Conservation (phyloP, 306 rosid species). For the Vigna nakashimae region DNA sequence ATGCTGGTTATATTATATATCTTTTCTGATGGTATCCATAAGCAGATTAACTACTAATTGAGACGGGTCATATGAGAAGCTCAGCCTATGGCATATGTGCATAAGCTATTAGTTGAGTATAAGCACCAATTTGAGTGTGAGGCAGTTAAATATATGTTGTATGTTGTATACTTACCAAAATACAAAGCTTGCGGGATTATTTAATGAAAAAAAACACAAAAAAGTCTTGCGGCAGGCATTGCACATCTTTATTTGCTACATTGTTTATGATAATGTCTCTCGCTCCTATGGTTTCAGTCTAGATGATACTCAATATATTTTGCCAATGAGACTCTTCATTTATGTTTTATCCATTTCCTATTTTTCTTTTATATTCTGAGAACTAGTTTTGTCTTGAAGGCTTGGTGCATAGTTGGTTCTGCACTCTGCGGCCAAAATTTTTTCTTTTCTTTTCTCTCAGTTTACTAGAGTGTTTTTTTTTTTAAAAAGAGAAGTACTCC, state of each 20-base stretch:
- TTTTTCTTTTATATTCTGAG: slow-evolving; percentile 26
- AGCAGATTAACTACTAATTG: slow-evolving; percentile 20
- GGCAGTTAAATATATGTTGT: slow-evolving; percentile 8
- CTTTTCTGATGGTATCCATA: slow-evolving; percentile 5
- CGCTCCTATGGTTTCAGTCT: slow-evolving; percentile 29
- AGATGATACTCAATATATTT: slow-evolving; percentile 29
- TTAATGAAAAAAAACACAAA: not conserved
- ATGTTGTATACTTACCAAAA: slow-evolving; percentile 5
- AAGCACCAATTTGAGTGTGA: slow-evolving; percentile 16
- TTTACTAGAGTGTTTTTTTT: not conserved
- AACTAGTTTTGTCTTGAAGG: slow-evolving; percentile 3
- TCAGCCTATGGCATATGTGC: not conserved
- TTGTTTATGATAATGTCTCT: slow-evolving; percentile 24
- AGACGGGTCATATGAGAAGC: slow-evolving; percentile 34
- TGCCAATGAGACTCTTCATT: slow-evolving; percentile 33
- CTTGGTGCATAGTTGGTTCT: not conserved
- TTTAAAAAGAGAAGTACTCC: slow-evolving; percentile 3
- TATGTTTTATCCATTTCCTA: not conserved
- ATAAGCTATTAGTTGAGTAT: slow-evolving; percentile 11
- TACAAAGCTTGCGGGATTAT: not conserved
- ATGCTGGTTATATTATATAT: not conserved
- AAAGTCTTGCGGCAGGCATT: slow-evolving; percentile 21
- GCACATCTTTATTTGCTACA: slow-evolving; percentile 3
- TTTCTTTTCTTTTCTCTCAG: not conserved
- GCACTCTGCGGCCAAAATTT: not conserved